Conservation (phyloP, 2,329 filamentous ascomycete species). For the Trichoderma citrinoviride region DNA sequence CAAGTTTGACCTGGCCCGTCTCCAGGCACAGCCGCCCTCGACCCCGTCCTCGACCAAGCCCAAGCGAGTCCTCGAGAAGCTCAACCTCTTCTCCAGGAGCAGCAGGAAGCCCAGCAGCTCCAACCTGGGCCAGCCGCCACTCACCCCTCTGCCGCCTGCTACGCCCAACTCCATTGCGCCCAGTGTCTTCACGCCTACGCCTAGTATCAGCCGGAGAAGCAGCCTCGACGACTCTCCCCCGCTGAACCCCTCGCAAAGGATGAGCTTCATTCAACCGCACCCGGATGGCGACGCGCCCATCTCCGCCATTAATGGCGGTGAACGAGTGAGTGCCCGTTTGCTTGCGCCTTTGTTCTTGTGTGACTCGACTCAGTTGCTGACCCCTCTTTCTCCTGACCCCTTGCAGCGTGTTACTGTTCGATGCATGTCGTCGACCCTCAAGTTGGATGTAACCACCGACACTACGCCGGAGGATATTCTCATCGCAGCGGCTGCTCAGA, state of each 20-base stretch:
- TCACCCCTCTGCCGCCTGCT: slow-evolving; percentile 30
- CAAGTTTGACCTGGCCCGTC: slow-evolving; percentile 47
- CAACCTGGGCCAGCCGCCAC: slow-evolving; percentile 7
- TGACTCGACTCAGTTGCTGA: slow-evolving; percentile 2
- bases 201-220: slow-evolving; percentile 26
- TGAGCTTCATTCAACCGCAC: slow-evolving; percentile 45
- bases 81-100: slow-evolving; percentile 45
- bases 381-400: slow-evolving; percentile 7
- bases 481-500: slow-evolving; percentile 59
- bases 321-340: slow-evolving; percentile 56
- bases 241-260: slow-evolving; percentile 29
- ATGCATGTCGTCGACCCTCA: slow-evolving; percentile 66
- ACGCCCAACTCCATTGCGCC: slow-evolving; percentile 37
- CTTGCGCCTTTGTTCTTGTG: background rate
- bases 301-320: slow-evolving; percentile 76
- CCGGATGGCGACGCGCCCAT: slow-evolving; percentile 69
- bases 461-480: slow-evolving; percentile 76
- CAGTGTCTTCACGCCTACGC: slow-evolving; percentile 37
- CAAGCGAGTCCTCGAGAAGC: slow-evolving; percentile 46
- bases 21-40: slow-evolving; percentile 44
- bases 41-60: slow-evolving; percentile 33
- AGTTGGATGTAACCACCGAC: slow-evolving; percentile 68
- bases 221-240: slow-evolving; percentile 36
- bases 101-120: slow-evolving; percentile 40
- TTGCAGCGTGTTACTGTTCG: slow-evolving; percentile 66